Conservation (phyloP, 352 stramenopile genomes). For the Pythium pectinolyticum region DNA sequence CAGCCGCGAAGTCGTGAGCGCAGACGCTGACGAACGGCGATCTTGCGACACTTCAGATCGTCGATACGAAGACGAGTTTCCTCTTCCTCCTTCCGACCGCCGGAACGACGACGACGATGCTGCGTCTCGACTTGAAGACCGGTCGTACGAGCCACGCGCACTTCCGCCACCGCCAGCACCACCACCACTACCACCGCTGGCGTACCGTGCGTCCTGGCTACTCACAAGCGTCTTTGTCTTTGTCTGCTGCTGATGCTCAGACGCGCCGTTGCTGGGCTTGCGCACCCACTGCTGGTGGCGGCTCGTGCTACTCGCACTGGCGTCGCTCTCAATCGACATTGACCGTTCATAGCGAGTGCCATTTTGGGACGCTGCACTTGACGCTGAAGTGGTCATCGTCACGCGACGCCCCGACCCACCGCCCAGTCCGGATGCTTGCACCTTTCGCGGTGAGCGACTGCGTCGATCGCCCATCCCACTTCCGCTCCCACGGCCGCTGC, state of each 20-base stretch:
- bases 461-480: background rate
- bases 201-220: slow-evolving; percentile 20
- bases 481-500: slow-evolving; percentile 7
- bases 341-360: slow-evolving; percentile 6
- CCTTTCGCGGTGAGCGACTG: slow-evolving; percentile 15
- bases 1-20: background rate
- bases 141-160: slow-evolving; percentile 1
- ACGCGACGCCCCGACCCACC: slow-evolving; percentile 8
- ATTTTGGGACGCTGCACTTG: background rate
- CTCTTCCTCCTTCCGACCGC: slow-evolving; percentile 12
- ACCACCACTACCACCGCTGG: slow-evolving; percentile 2
- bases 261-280: slow-evolving; percentile 18
- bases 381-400: slow-evolving; percentile 14
- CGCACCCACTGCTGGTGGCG: slow-evolving; percentile 22
- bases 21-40: slow-evolving; percentile 3
- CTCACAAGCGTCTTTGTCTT: no score
- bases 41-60: slow-evolving; percentile 30
- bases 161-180: background rate
- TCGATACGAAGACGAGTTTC: slow-evolving; percentile 18
- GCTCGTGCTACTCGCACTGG: slow-evolving; percentile 18
- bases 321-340: slow-evolving; percentile 28
- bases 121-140: slow-evolving; percentile 8
- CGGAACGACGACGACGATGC: slow-evolving; percentile 14
- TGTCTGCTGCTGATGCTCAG: no score
- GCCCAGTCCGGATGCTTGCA: background rate